Conservation (phyloP, 129 eudicot species). For the Flaveria sonorensis region DNA sequence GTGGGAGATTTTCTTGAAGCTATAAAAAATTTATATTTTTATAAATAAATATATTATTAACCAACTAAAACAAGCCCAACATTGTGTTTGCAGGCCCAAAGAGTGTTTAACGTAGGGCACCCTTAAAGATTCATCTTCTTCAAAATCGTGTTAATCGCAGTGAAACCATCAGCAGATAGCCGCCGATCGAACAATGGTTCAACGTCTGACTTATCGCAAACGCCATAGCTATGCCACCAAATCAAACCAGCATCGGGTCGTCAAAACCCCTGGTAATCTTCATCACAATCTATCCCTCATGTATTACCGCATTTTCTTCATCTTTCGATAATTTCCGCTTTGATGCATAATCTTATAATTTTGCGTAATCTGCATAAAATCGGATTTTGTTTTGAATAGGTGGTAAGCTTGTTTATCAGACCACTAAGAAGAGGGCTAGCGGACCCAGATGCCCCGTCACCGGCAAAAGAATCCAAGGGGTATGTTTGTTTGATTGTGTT, state of each 20-base stretch:
- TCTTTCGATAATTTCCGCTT: not conserved
- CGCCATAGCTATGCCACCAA: conserved; percentile 92
- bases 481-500: conserved; percentile 21
- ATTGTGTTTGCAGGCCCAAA: conserved; percentile 18
- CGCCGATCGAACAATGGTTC: conserved; percentile 55
- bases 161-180: conserved; percentile 20
- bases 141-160: conserved; percentile 6
- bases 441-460: conserved; percentile 87
- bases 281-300: not conserved
- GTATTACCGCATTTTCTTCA: too few species aligned
- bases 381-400: conserved; percentile 38
- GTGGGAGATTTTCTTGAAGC: too few species aligned
- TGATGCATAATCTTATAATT: not conserved
- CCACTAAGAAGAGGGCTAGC: conserved; percentile 77
- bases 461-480: conserved; percentile 90
- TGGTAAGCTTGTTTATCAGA: conserved; percentile 70
- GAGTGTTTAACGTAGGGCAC: conserved; percentile 18
- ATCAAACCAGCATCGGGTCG: conserved; percentile 74
- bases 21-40: too few species aligned
- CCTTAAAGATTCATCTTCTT: not conserved
- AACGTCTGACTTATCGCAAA: conserved; percentile 67
- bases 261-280: conserved; percentile 68
- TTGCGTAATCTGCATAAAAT: not conserved
- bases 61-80: not conserved
- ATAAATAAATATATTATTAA: too few species aligned